Evolutionary conservation across 129 eudicot genomes (phyloP).

Genomic region (Saussurea involucrata): DNA sequence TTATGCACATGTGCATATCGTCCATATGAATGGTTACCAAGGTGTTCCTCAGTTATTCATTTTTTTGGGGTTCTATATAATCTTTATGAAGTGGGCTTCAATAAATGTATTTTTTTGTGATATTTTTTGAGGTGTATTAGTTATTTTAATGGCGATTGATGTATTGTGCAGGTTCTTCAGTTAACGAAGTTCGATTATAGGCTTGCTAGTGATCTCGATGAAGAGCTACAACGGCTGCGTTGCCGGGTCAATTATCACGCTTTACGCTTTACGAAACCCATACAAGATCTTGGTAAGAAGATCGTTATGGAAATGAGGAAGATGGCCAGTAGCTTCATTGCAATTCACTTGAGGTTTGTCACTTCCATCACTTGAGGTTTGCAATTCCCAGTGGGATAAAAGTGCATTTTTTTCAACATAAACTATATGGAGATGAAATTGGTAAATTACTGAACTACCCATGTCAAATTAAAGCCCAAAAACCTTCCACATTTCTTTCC

Average conservation of each 20-base stretch:
- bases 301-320: conserved; percentile 74
- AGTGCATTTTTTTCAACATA: too few species aligned
- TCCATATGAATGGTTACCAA: too few species aligned
- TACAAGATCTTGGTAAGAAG: conserved; percentile 65
- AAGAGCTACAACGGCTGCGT: conserved; percentile 78
- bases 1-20: not conserved
- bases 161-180: conserved; percentile 80
- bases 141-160: not conserved
- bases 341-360: conserved; percentile 89
- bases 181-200: conserved; percentile 93
- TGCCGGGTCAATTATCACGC: conserved; percentile 96
- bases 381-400: not conserved
- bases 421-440: not conserved
- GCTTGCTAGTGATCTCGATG: conserved; percentile 87
- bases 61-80: not conserved
- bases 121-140: not conserved
- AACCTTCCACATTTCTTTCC: not conserved
- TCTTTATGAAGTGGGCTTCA: not conserved
- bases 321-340: conserved; percentile 81
- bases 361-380: too few species aligned
- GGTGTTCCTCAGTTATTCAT: not conserved
- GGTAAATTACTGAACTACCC: not conserved
- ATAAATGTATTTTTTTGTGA: not conserved
- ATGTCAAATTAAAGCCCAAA: not conserved
- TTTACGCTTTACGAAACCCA: conserved; percentile 78